Evolutionary conservation across 2,329 filamentous ascomycete genomes (phyloP).

Genomic region (Coniosporium tulheliwenetii): DNA sequence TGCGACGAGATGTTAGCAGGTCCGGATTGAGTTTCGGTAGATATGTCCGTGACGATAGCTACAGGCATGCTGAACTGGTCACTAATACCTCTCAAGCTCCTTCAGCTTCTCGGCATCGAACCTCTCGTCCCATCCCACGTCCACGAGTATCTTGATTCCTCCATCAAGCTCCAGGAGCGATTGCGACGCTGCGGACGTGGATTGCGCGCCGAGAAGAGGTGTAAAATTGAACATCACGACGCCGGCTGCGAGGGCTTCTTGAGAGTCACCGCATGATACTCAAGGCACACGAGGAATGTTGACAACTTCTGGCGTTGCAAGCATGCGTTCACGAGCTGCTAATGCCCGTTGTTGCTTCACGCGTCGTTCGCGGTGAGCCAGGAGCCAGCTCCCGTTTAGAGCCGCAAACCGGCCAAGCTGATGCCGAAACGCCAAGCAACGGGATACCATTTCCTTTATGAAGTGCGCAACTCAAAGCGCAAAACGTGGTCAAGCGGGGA

Average conservation of each 20-base stretch:
- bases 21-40: not conserved
- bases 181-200: constrained; percentile 72
- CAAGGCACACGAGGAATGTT: no score
- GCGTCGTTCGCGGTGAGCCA: no score
- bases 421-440: no score
- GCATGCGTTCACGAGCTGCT: no score
- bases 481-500: no score
- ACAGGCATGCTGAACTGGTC: constrained; percentile 1
- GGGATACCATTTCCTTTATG: no score
- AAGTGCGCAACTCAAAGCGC: no score
- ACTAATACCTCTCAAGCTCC: constrained; percentile 70
- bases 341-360: no score
- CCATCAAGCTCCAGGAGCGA: constrained; percentile 95
- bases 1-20: not conserved
- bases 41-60: not conserved
- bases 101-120: constrained; percentile 72
- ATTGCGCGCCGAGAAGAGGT: constrained; percentile 79
- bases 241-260: not conserved
- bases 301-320: no score
- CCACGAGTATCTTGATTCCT: constrained; percentile 85
- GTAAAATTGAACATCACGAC: constrained; percentile 83
- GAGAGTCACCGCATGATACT: no score
- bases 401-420: no score
- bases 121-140: constrained; percentile 88
- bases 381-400: no score